These are phyloP conservation scores for Violaceomyces palustris DNA, from an alignment of 1,284 basidiomycete species.

Conservation along the genomic window DNA sequence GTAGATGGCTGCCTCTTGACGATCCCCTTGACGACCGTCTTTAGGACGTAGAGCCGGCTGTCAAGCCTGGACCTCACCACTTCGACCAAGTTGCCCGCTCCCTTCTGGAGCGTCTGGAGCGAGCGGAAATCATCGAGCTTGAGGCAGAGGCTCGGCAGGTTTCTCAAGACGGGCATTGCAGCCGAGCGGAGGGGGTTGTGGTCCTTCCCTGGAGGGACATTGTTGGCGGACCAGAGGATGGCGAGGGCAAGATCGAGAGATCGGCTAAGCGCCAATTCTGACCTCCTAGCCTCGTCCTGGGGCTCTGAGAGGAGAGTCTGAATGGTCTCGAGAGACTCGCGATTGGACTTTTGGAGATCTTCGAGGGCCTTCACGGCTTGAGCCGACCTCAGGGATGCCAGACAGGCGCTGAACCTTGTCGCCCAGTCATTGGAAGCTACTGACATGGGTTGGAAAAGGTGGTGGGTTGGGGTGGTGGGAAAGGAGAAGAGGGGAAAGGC, in stretches of 20 bases:
- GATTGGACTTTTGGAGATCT: too few relatives aligned
- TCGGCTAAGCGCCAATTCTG: too few relatives aligned
- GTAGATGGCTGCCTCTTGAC: conserved; percentile 39
- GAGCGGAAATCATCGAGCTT: conserved; percentile 36
- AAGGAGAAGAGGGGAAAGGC: too few relatives aligned
- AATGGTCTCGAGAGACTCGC: too few relatives aligned
- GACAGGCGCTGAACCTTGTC: too few relatives aligned
- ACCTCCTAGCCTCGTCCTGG: too few relatives aligned
- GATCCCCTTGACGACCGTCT: conserved; percentile 46
- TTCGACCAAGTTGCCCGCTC: conserved; percentile 42
- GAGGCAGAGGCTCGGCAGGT: conserved; percentile 16
- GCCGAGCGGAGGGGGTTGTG: conserved; percentile 20
- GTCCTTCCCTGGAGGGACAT: conserved; percentile 13
- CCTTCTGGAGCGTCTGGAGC: conserved; percentile 37
- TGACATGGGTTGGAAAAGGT: too few relatives aligned
- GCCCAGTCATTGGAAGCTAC: too few relatives aligned
- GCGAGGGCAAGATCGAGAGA: conserved; percentile 34
- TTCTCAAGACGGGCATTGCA: conserved; percentile 9
- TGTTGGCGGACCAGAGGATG: conserved; percentile 28
- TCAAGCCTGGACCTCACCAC: conserved; percentile 46
- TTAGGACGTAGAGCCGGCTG: conserved; percentile 48
- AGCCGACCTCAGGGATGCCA: too few relatives aligned
- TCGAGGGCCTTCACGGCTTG: too few relatives aligned
- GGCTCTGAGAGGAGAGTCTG: too few relatives aligned
- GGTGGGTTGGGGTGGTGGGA: too few relatives aligned